These are phyloP conservation scores for Hypoxylon fuscum DNA, from an alignment of 495 filamentous ascomycete genomes.

Conservation along the genomic window DNA sequence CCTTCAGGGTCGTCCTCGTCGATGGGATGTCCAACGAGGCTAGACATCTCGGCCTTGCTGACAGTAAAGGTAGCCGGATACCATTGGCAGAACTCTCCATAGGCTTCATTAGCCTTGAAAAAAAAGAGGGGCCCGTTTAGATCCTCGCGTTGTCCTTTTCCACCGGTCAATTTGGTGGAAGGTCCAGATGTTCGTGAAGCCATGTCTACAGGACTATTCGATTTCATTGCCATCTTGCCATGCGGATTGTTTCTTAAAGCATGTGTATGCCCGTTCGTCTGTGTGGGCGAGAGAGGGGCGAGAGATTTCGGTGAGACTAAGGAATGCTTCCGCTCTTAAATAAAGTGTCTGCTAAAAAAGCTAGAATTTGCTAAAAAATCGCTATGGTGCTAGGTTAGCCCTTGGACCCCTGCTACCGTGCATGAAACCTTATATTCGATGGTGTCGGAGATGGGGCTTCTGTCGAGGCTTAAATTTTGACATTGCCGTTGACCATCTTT, in stretches of 20 bases:
- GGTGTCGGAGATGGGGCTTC: no score
- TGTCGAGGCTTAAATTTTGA: no score
- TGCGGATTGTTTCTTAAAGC: background rate
- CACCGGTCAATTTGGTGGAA: background rate
- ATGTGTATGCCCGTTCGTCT: background rate
- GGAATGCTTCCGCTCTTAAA: no score
- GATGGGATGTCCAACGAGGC: conserved; percentile 36
- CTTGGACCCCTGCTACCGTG: no score
- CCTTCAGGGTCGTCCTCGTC: conserved; percentile 30
- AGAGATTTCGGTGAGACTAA: no score
- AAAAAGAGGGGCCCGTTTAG: conserved; percentile 36
- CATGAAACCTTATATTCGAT: no score
- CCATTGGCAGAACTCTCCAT: conserved; percentile 48
- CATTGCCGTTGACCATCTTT: no score
- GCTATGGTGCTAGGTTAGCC: no score
- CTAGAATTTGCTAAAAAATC: no score
- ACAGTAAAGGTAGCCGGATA: conserved; percentile 42
- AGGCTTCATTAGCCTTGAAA: conserved; percentile 35
- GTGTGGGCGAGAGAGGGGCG: no score
- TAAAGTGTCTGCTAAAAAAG: no score
- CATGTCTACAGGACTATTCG: background rate
- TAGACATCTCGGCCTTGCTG: conserved; percentile 35
- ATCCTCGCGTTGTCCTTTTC: background rate
- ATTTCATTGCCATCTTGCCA: background rate
- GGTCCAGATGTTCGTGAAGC: background rate